Base-by-base conservation (phyloP, 164 flowering plant species). In the Nymphaea thermarum region DNA sequence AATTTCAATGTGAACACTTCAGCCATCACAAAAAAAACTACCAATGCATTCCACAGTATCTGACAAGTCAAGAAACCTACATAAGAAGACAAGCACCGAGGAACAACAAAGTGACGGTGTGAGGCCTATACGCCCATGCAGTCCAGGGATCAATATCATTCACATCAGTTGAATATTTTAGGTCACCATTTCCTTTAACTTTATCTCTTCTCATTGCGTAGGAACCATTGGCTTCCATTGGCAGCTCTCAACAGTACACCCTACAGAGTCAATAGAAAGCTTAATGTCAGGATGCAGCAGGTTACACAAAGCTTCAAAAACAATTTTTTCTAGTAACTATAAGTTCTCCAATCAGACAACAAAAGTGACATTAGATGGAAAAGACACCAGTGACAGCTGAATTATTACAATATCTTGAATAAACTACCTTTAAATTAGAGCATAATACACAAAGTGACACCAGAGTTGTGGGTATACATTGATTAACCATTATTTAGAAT, bases 121-220 rank as follows among this genome's bases (percentile, higher is more conserved):
- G 98, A 77, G 98, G 98, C 79, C 75, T 84, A 80, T 93, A 93
- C 12, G 97, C 97, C 98, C 97, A 93, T 55, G 98, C 96, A 68
- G 96, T 91, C 98, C 98, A 93, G 44, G 98, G 98, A 77, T 93
- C 98, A 62, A 83, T 73, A 44, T 90, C 98, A 53, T 87, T 86
- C 65, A 70, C 77, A 55, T 62, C 71, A 76, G 44, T 71, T 55
- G 75, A 72, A 18, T 43, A 43, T 44, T 66, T 73, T 47, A 44
- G 43, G 65, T 75, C 80, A 60, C 82, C 85, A 72, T 84, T 86
- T 77, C 77, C 85, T 63, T 64, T 71, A 64, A n/a, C 25, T 69
- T 59, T 63, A 72, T 85, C 86, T 73, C 67, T 77, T 69, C 75
- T 79, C 68, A 77, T 82, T 76, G 80, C 80, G 68, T 76, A 81